phyloP scores from a whole-genome alignment of 164 flowering plant species.

The Vitis cinerea region DNA sequence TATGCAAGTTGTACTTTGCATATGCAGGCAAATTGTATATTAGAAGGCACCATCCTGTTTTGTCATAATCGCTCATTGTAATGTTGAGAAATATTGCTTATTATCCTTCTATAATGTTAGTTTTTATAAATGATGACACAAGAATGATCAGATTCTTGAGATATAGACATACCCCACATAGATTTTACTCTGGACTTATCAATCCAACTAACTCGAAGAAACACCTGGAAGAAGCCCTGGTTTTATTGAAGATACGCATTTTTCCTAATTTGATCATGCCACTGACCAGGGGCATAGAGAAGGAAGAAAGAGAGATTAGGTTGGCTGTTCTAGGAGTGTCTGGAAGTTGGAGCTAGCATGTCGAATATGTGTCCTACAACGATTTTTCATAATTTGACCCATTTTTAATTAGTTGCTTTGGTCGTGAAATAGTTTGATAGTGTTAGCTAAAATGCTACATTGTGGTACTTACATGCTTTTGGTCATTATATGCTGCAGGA shows the following conservation, averaged over 20 bases:
- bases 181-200: too few species aligned
- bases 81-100: neutral
- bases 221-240: too few species aligned
- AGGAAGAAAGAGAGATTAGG: neutral
- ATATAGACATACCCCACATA: too few species aligned
- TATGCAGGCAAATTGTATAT: neutral
- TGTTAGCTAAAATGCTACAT: neutral
- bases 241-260: too few species aligned
- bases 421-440: neutral
- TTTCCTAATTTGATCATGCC: neutral
- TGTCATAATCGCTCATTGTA: neutral
- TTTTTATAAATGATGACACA: neutral
- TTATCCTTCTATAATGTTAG: neutral
- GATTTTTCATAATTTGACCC: neutral
- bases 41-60: neutral
- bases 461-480: constrained; percentile 13
- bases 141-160: neutral
- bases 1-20: neutral
- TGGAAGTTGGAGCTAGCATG: neutral
- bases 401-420: constrained; percentile 1
- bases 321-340: neutral
- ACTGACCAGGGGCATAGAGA: neutral
- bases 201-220: too few species aligned
- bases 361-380: neutral
- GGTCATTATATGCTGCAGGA: constrained; percentile 37